These are phyloP conservation scores for Pichia sp. DNA, from an alignment of 1,139 yeast species.

Conservation along the genomic window DNA sequence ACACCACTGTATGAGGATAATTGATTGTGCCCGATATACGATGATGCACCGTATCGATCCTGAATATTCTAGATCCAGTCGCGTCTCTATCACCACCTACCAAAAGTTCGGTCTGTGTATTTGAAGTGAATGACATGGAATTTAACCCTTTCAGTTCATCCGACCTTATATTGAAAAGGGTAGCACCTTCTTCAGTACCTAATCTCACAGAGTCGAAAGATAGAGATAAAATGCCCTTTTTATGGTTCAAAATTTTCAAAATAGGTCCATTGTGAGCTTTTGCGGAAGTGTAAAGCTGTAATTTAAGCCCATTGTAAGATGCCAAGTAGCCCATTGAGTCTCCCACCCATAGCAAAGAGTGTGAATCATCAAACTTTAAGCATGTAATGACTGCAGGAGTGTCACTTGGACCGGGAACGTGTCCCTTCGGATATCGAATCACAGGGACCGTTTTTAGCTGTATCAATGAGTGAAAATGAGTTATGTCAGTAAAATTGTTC, in stretches of 20 bases:
- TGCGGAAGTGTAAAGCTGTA: conserved; percentile 46
- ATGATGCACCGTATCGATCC: conserved; percentile 58
- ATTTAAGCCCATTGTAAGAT: conserved; percentile 25
- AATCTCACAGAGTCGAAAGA: conserved; percentile 47
- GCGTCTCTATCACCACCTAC: conserved; percentile 36
- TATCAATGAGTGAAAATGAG: neutral
- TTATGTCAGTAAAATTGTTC: neutral
- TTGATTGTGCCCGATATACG: conserved; percentile 29
- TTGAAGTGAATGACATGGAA: conserved; percentile 29
- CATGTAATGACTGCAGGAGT: conserved; percentile 25
- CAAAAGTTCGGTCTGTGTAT: conserved; percentile 33
- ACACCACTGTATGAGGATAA: conserved; percentile 34
- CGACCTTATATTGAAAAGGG: conserved; percentile 35
- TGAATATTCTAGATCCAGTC: conserved; percentile 37
- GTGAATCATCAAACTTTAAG: conserved; percentile 58
- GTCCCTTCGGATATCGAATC: conserved; percentile 19
- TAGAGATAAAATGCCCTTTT: conserved; percentile 52
- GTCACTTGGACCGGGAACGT: conserved; percentile 8
- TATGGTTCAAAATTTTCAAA: conserved; percentile 44
- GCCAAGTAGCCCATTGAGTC: conserved; percentile 38
- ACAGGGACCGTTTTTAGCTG: conserved; percentile 8
- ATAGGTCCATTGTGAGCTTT: conserved; percentile 41
- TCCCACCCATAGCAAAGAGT: conserved; percentile 85
- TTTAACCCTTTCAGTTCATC: conserved; percentile 15
- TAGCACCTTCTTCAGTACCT: conserved; percentile 52